phyloP scores from a whole-genome alignment of 2,329 filamentous ascomycete species.

The Fusarium sp. region DNA sequence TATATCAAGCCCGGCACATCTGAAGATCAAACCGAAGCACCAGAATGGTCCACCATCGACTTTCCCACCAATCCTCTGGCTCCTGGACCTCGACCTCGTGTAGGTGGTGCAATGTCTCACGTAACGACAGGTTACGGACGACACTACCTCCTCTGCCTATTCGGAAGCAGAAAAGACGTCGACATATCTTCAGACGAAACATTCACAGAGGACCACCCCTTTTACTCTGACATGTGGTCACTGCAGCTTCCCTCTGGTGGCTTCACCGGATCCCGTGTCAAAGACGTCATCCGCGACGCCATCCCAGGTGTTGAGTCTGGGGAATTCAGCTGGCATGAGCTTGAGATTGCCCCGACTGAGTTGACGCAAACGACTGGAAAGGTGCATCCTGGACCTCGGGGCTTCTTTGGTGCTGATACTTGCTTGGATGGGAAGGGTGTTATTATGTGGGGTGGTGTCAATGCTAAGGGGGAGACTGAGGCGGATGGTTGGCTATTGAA shows the following conservation, averaged over 20 bases:
- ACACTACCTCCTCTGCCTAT: constrained; percentile 32
- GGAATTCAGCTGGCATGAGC: constrained; percentile 34
- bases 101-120: constrained; percentile 27
- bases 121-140: constrained; percentile 29
- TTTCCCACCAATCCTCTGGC: constrained; percentile 31
- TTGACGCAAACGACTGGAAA: constrained; percentile 33
- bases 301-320: constrained; percentile 29
- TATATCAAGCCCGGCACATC: constrained; percentile 14
- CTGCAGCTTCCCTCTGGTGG: constrained; percentile 26
- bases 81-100: constrained; percentile 31
- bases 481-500: constrained; percentile 38
- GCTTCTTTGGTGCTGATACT: constrained; percentile 32
- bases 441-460: constrained; percentile 38
- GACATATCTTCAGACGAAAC: constrained; percentile 15
- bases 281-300: constrained; percentile 25
- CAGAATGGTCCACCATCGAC: constrained; percentile 27
- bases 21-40: not conserved
- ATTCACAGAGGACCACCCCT: constrained; percentile 17
- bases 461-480: constrained; percentile 38
- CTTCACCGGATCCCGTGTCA: constrained; percentile 23
- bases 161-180: constrained; percentile 32
- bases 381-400: constrained; percentile 37
- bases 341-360: constrained; percentile 34
- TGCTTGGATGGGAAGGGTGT: constrained; percentile 28
- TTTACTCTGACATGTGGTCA: constrained; percentile 41